A percentile compares a stretch with the other conserved stretches of the same genome.
phyloP scores from a whole-genome alignment of 2,329 filamentous ascomycete species.

The Huntiella savannae region DNA sequence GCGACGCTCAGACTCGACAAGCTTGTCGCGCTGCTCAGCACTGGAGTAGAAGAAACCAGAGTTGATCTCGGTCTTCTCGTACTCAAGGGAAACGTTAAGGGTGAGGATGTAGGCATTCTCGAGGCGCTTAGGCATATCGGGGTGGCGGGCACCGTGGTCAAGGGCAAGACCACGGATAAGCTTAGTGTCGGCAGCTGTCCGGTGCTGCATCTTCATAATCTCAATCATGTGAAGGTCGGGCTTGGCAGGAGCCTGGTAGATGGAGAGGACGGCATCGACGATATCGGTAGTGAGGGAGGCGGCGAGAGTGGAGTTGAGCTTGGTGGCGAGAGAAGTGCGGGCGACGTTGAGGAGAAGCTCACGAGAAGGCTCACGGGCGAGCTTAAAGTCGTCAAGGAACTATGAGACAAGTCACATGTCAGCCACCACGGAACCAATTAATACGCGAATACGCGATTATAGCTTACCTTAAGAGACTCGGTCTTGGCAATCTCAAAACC shows the following conservation, averaged over 20 bases:
- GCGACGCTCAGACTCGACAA: slow-evolving; percentile 88
- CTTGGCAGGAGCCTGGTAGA: slow-evolving; percentile 75
- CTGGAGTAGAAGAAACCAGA: slow-evolving; percentile 97
- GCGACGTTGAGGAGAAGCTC: slow-evolving; percentile 88
- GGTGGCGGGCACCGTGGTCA: slow-evolving; percentile 89
- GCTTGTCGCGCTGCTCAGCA: slow-evolving; percentile 90
- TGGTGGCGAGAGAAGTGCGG: slow-evolving; percentile 83
- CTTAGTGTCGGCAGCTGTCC: slow-evolving; percentile 86
- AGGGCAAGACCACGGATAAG: slow-evolving; percentile 83
- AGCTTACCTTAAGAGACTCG: slow-evolving; percentile 64
- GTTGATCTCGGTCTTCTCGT: slow-evolving; percentile 99
- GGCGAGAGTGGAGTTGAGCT: slow-evolving; percentile 76
- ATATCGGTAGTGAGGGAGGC: slow-evolving; percentile 86
- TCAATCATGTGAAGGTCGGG: slow-evolving; percentile 98
- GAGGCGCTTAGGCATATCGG: slow-evolving; percentile 92
- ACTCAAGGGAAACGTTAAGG: slow-evolving; percentile 90
- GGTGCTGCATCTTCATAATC: slow-evolving; percentile 99
- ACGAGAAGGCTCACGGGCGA: slow-evolving; percentile 70
- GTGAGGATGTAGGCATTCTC: slow-evolving; percentile 93
- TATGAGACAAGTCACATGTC: slow-evolving; percentile 19
- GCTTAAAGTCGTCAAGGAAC: slow-evolving; percentile 91
- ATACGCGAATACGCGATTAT: neutral
- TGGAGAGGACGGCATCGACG: slow-evolving; percentile 87
- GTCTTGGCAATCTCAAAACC: slow-evolving; percentile 94
- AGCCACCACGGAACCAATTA: neutral